phyloP scores from a whole-genome alignment of 2,329 filamentous ascomycete species.

The Calonectria leucothoes region DNA sequence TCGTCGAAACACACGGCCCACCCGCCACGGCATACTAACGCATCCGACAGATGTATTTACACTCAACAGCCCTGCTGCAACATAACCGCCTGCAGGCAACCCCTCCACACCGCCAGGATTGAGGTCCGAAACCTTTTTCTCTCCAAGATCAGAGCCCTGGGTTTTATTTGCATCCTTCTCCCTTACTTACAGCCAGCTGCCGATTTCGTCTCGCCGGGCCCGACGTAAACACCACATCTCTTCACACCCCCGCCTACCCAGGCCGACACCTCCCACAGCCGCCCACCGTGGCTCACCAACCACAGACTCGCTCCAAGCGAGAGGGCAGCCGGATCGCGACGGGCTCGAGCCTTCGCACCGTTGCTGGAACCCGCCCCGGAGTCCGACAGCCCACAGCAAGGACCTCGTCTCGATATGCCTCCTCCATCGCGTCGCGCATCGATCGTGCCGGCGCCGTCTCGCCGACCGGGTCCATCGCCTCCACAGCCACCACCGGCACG shows the following conservation, averaged over 20 bases:
- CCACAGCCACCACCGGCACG: conserved; percentile 69
- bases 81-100: conserved; percentile 30
- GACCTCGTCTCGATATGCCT: conserved; percentile 41
- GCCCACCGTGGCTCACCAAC: conserved; percentile 50
- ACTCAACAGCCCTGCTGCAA: conserved; percentile 33
- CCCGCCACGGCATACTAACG: conserved; percentile 17
- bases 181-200: neutral
- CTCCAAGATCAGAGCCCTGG: conserved; percentile 17
- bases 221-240: neutral
- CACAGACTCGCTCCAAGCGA: conserved; percentile 51
- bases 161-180: neutral
- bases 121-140: conserved; percentile 20
- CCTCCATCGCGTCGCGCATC: conserved; percentile 33
- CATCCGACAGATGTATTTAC: conserved; percentile 34
- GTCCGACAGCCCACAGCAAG: conserved; percentile 37
- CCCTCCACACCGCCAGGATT: conserved; percentile 37
- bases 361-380: conserved; percentile 38
- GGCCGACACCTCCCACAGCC: conserved; percentile 23
- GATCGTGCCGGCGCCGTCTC: conserved; percentile 66
- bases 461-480: conserved; percentile 74
- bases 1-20: conserved; percentile 4
- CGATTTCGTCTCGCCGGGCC: neutral
- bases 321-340: conserved; percentile 50
- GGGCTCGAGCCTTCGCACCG: conserved; percentile 44
- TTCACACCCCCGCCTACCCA: conserved; percentile 9